Evolutionary conservation across 2,329 filamentous ascomycete genomes (phyloP).

Genomic region (Lecanicillium sp.): DNA sequence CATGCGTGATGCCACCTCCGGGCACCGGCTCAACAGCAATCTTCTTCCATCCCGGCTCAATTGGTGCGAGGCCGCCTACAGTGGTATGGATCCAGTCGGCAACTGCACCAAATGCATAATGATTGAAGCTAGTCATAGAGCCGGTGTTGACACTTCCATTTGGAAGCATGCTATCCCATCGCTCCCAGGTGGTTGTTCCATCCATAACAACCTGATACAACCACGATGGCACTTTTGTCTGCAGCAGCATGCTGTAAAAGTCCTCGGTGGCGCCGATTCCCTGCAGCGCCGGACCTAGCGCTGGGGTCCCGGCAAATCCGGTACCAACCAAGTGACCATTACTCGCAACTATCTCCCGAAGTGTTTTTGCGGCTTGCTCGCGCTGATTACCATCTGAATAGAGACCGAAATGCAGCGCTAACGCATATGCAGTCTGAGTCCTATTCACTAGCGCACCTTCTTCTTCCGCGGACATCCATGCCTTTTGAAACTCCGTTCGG

Average conservation of each 20-base stretch:
- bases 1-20: constrained; percentile 26
- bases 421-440: constrained; percentile 31
- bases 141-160: constrained; percentile 36
- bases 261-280: constrained; percentile 19
- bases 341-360: constrained; percentile 22
- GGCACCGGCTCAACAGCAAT: constrained; percentile 25
- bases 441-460: constrained; percentile 22
- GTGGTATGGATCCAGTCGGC: constrained; percentile 37
- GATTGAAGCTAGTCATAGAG: constrained; percentile 41
- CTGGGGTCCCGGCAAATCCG: constrained; percentile 35
- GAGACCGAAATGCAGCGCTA: constrained; percentile 29
- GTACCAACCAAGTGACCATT: constrained; percentile 29
- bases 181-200: constrained; percentile 42
- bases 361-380: constrained; percentile 16
- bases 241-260: constrained; percentile 39
- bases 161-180: constrained; percentile 38
- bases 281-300: constrained; percentile 23
- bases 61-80: constrained; percentile 31
- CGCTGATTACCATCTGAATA: constrained; percentile 15
- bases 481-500: constrained; percentile 18
- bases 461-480: constrained; percentile 18
- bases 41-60: constrained; percentile 31
- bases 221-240: constrained; percentile 37
- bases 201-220: constrained; percentile 37
- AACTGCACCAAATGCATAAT: constrained; percentile 41